Evolutionary conservation across 306 rosid species (phyloP), one percentile per base, ranked within the genome.

Genomic region (Abrus pulchellus): DNA sequence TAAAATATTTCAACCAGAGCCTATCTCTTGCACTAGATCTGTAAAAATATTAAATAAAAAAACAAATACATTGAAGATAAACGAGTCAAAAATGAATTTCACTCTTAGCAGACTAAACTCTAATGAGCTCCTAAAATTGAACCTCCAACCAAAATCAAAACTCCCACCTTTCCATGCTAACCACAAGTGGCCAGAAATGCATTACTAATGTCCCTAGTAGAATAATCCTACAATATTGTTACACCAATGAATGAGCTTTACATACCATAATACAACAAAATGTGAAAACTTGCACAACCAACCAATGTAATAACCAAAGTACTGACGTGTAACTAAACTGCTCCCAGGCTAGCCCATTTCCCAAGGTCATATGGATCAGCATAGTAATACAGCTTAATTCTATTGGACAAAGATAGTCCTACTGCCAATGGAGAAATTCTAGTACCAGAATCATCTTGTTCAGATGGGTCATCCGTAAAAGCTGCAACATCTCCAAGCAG

Each of bases 331-430:
- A 64, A 61, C 86, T 88, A 96, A 82, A 96, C 81, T 47, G 97
- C 98, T 2, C 91, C 83, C 70, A 96, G 97, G 84, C 93, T 90
- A 50, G 98, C 99, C 99, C 99, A 94, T 87, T 92, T 92, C 65
- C 98, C 98, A 67, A 92, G 92, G 47, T 94, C 98, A 45, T 90
- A 92, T 3, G 98, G 96, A 83, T 94, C 97, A 3, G 90, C 97
- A 88, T 82, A 88, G 86, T 94, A 90, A 80, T 87, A 92, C 83
- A 89, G 59, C 82, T 92, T 94, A 41, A 94, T 76, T 87, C 92
- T 90, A 78, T 92, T 96, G 78, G 92, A 77, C 86, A 96, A 81
- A 14, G 99, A 96, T 87, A 93, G 70, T 55, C 97, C 96, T 4
- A 47, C 80, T 4, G 97, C 97, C 86, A 93, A 81, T 12, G 88